Base-by-base conservation (phyloP, 805 yeast species). In the Ogataea nonfermentans region DNA sequence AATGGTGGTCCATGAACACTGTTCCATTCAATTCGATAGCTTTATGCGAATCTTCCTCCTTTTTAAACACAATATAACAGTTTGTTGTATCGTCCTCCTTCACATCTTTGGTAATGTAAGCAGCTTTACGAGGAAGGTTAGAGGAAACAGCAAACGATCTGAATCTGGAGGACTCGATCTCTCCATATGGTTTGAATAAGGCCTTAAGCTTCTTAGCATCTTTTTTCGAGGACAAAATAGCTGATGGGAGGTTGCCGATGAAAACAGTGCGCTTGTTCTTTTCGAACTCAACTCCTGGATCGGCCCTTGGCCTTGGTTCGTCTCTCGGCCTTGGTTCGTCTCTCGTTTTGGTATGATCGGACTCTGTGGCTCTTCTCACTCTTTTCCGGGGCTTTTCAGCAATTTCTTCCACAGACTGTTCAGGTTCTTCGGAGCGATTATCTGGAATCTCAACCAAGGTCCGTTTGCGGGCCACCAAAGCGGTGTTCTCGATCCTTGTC, bases 141-240 rank as follows among this genome's bases (percentile, higher is more conserved):
- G 89, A 95, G 40, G 83, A 79, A 48, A 90, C 87, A 2, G 96
- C 86, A 49, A 93, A 83, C 2, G 97, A 89, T 65, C 99, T 76
- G 70, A 89, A 93, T 61, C 99, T 74, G 35, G 89, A 71, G 9
- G 96, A 84, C 33, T 78, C 81, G 35, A 91, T 68, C 15, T 65
- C 61, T 9, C 85, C 85, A 39, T 56, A 59, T 27, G 66, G 57
- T 23, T 62, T 56, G 51, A 91, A 84, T n/a, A 74, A 63, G 46
- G 68, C 69, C 60, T 85, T 84, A 63, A 91, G 82, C 37, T 68
- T 61, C 55, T 80, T 84, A 55, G 76, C 77, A 9, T 68, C 62
- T 27, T 68, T 61, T 58, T 86, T 87, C 33, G 78, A 73, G 2
- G 83, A 73, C 47, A 89, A 76, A 7, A 81, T 88, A 1, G 66